Evolutionary conservation across 305 asterid species (phyloP).

Genomic region (Striga hermonthica): DNA sequence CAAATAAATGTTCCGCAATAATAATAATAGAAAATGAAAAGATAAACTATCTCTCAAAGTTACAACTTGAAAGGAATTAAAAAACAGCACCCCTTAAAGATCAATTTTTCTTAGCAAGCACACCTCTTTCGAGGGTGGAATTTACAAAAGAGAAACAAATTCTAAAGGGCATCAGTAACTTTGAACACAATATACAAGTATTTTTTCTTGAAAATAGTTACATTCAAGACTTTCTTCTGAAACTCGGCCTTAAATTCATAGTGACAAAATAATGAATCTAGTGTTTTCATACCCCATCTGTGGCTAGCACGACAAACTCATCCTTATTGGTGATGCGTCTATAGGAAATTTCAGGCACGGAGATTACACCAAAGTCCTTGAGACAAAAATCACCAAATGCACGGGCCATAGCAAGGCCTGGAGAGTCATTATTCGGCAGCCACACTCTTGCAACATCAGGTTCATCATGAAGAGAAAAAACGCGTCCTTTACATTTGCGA

Average conservation of each 20-base stretch:
- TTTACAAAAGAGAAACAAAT: not conserved
- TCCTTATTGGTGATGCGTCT: conserved; percentile 63
- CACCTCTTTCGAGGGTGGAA: not conserved
- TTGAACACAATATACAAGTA: too few relatives aligned
- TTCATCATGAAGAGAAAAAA: conserved; percentile 76
- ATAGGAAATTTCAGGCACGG: conserved; percentile 73
- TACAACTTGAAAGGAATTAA: not conserved
- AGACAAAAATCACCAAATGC: conserved; percentile 91
- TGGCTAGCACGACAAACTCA: conserved; percentile 71
- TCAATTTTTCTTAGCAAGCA: not conserved
- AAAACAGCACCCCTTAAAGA: not conserved
- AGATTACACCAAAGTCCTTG: conserved; percentile 77
- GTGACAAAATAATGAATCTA: not conserved
- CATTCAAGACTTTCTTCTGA: not conserved
- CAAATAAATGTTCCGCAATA: not conserved
- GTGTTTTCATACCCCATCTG: conserved; percentile 67
- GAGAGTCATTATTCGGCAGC: conserved; percentile 73
- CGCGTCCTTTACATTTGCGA: conserved; percentile 73
- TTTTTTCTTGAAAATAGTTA: not conserved
- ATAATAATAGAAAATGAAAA: not conserved
- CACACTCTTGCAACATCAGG: conserved; percentile 86
- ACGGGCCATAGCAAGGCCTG: conserved; percentile 94
- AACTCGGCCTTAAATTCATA: not conserved
- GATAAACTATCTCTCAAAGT: not conserved
- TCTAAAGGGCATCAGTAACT: not conserved